Conservation (phyloP, 2,329 filamentous ascomycete genomes). For the Aspergillus spinulosporus region DNA sequence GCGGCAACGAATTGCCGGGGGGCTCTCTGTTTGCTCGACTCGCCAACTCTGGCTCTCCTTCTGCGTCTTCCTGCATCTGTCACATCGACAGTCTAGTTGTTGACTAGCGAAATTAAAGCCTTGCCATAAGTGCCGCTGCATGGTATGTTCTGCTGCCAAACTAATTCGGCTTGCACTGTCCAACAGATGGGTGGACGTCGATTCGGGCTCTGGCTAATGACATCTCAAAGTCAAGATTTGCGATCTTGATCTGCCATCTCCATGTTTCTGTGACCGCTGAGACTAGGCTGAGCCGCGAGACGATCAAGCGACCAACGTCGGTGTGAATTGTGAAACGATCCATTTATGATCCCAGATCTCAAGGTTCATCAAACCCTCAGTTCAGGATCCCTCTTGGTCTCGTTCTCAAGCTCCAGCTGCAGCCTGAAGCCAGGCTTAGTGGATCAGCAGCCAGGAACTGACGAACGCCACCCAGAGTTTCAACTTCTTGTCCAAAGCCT, state of each 20-base stretch:
- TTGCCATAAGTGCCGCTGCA: not conserved
- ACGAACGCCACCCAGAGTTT: conserved; percentile 1
- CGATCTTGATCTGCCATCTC: not conserved
- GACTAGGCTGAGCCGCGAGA: conserved; percentile 1
- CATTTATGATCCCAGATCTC: conserved; percentile 9
- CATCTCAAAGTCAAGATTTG: not conserved
- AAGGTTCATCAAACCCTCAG: not conserved
- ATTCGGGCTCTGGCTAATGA: not conserved
- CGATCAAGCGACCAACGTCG: conserved; percentile 5
- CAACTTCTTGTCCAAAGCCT: not conserved
- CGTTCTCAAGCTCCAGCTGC: not conserved
- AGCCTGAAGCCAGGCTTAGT: not conserved
- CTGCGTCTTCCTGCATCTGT: not conserved
- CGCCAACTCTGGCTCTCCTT: not conserved
- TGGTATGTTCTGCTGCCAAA: not conserved
- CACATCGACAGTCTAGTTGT: not conserved
- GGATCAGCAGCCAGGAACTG: conserved; percentile 18
- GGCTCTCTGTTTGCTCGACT: not conserved
- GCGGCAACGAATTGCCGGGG: not conserved
- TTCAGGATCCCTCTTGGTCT: not conserved
- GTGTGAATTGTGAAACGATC: conserved; percentile 2
- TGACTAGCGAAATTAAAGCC: not conserved
- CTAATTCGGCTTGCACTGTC: not conserved
- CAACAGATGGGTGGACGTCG: not conserved
- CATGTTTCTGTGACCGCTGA: not conserved